Base-by-base conservation (phyloP, 345 rosid species). In the Eucalyptus decipiens region DNA sequence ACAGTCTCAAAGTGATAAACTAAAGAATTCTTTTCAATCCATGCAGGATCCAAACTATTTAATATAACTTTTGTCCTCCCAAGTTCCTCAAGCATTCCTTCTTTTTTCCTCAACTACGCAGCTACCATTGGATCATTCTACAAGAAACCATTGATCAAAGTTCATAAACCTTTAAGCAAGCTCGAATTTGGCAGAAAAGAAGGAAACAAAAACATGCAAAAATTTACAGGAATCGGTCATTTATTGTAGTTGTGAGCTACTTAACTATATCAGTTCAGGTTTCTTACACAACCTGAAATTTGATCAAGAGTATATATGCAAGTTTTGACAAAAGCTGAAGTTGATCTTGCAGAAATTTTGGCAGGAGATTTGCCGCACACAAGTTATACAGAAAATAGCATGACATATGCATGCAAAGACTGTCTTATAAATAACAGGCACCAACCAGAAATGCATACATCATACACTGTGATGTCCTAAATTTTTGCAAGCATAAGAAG, bases 71-170 rank as follows among this genome's bases (percentile, higher is more conserved):
- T 96, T 48, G 98, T 95, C 24, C 96, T 96, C 67, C 98, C 98
- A 92, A 97, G 91, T 93, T 97, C 99, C 91, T 95, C 95, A 50
- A 26, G 93, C 37, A 32, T 88, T 86, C 98, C 98, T 89, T 95
- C 95, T 48, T 49, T 91, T 91, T 94, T 96, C 91, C 90, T 95
- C 80, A 91, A 48, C 86, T 94, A 96, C 62, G 92, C 90, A 93
- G 96, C 94, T 86, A 90, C 93, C 96, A 96, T 93, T 3, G 98
- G 98, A 89, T 96, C 98, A 86, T 96, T 97, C 99, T 95, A 76
- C 90, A 92, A 88, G 40, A 92, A 87, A 28, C 52, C 54, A 26
- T 43, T 45, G 14, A 19, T 6, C 54, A 43, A 72, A 88, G 69
- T 40, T 3, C 45, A 42, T 21, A 81, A 42, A 37, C 13, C 48